Conservation (phyloP, 805 yeast genomes). For the Brettanomyces sp. region DNA sequence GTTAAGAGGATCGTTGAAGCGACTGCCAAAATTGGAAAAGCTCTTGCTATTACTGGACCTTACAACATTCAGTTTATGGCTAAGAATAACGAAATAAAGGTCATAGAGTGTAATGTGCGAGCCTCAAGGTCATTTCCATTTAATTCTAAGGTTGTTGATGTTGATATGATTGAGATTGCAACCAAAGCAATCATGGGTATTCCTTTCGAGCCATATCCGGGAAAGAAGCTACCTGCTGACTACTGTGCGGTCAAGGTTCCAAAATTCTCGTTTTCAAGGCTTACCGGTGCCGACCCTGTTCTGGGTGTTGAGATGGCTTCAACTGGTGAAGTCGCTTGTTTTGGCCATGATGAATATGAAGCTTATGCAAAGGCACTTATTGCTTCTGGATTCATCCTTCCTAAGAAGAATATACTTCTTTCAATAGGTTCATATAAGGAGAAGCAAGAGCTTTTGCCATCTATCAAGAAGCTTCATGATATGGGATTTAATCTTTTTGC, state of each 20-base stretch:
- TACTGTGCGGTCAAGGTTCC: slow-evolving; percentile 96
- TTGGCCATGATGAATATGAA: slow-evolving; percentile 93
- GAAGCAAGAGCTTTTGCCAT: slow-evolving; percentile 85
- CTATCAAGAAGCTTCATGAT: slow-evolving; percentile 69
- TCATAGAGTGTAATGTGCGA: slow-evolving; percentile 96
- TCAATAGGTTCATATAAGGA: slow-evolving; percentile 97
- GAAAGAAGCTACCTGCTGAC: slow-evolving; percentile 79
- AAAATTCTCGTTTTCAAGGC: slow-evolving; percentile 92
- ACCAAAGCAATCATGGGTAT: slow-evolving; percentile 89
- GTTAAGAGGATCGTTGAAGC: slow-evolving; percentile 88
- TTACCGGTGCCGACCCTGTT: slow-evolving; percentile 96
- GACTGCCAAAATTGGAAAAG: slow-evolving; percentile 91
- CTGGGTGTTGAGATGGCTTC: slow-evolving; percentile 99
- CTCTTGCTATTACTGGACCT: slow-evolving; percentile 94
- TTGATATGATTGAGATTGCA: slow-evolving; percentile 94
- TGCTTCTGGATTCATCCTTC: slow-evolving; percentile 91
- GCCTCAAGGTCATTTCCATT: slow-evolving; percentile 99
- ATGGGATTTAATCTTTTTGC: slow-evolving; percentile 90
- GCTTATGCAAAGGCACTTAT: slow-evolving; percentile 92
- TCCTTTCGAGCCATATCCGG: slow-evolving; percentile 85
- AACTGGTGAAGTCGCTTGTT: slow-evolving; percentile 97
- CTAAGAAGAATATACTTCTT: slow-evolving; percentile 87
- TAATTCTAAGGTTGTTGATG: slow-evolving; percentile 94
- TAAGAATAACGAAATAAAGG: slow-evolving; percentile 91
- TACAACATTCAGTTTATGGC: slow-evolving; percentile 96